Base-by-base conservation (phyloP, 768 basidiomycete species). In the Leucosporidium creatinivorum region DNA sequence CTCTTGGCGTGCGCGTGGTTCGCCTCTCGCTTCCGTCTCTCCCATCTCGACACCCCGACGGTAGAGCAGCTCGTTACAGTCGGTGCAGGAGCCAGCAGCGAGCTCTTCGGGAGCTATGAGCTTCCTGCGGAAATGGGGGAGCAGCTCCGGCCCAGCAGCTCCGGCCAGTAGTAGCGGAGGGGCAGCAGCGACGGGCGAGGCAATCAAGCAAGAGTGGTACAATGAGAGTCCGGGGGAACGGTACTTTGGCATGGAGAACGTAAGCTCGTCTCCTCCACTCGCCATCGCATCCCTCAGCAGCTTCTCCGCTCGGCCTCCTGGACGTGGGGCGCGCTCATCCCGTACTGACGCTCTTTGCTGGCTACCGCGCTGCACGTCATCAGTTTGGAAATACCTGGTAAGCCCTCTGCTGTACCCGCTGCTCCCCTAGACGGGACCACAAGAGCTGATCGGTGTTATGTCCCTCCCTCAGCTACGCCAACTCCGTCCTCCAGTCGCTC, bases 341-440 rank as follows among this genome's bases (percentile, higher is more conserved):
- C 50, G 25, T 30, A 54, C 56, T 44, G 26, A 18, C 59, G 44
- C 66, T 62, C 9, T 58, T 36, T 57, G 31, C 26, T 49, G 4
- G n/a, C 49, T 56, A 48, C 25, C 33, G 26, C 26, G 15, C 52
- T 31, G 31, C 39, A 39, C 39, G 13, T 9, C 6, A 26, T 25
- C 71, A 94, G 91, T 96, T 94, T 81, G 93, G 92, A 50, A 98
- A 97, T 78, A 98, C 91, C 57, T 98, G 93, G 92, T 92, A 49
- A 72, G 81, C 75, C 21, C 36, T 49, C 30, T 23, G 63, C 51
- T 26, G 39, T 72, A 74, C 83, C 68, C 58, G 9, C 56, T 21
- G 58, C 28, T 21, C 9, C 31, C 52, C 3, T 3, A 17, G 30
- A 33, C n/a, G 26, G 1, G 55, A 33, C 1, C 18, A 39, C 23